Percentiles rank a stretch among this genome's conserved stretches.
Conservation (phyloP, 2,329 filamentous ascomycete genomes). For the Davidsoniella eucalypti region DNA sequence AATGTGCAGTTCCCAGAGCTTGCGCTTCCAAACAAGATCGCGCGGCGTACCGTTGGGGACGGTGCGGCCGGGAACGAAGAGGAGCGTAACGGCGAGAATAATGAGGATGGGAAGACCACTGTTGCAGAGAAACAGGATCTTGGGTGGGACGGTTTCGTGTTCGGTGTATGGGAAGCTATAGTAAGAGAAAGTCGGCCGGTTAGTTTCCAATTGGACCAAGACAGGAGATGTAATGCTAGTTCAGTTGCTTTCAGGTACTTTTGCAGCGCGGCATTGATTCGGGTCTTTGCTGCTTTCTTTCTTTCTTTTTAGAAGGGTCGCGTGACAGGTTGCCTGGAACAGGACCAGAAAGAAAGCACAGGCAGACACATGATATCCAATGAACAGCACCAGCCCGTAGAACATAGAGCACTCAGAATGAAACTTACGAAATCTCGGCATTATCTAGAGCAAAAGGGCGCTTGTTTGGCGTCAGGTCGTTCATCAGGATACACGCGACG, state of each 20-base stretch:
- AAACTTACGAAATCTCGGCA: slow-evolving; percentile 39
- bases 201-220: neutral
- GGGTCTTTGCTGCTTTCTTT: no score
- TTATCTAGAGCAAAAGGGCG: slow-evolving; percentile 57
- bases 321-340: slow-evolving; percentile 1
- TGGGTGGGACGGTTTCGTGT: slow-evolving; percentile 57
- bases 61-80: slow-evolving; percentile 57
- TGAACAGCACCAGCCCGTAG: no score
- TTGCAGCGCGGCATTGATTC: no score
- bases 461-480: slow-evolving; percentile 44
- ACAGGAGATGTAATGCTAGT: neutral
- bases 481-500: slow-evolving; percentile 41
- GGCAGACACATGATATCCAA: neutral
- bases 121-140: slow-evolving; percentile 46
- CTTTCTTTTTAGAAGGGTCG: neutral
- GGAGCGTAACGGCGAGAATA: slow-evolving; percentile 50
- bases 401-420: neutral
- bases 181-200: neutral
- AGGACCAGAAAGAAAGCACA: neutral
- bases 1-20: slow-evolving; percentile 79
- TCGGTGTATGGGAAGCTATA: slow-evolving; percentile 50
- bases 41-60: slow-evolving; percentile 46
- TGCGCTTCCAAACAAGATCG: slow-evolving; percentile 56
- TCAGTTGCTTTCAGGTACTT: no score
- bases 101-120: slow-evolving; percentile 48